Base-by-base conservation (phyloP, 305 asterid species). In the Solanum aculeatissimum region DNA sequence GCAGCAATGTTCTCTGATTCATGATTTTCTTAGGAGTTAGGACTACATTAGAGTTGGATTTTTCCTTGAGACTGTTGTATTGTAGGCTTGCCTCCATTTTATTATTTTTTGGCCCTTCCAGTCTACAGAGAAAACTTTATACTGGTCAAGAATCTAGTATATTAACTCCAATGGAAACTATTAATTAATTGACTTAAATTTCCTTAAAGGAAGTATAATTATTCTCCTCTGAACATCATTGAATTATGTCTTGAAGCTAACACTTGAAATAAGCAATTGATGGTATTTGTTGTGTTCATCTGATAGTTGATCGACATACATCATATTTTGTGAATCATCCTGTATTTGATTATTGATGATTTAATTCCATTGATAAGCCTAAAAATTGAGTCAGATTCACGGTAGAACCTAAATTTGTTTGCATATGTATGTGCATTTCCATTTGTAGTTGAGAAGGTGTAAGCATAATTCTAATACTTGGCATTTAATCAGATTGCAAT, bases 401-500 rank as follows among this genome's bases (percentile, higher is more conserved):
- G 21, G 63, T 27, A 18, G 47, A 45, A 47, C 63, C 18, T 9
- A 49, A 75, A 75, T 0, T 77, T 77, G 4, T 51, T 77, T 15
- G 27, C 81, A 49, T 77, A 77, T 45, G 15, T 27, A 75, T 49
- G 25, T 77, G 43, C 15, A 0, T 77, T 49, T 77, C 23, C 25
- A 27, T 45, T 49, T 75, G 63, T 75, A 49, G 81, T 49, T 75
- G 43, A 49, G 14, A 47, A 49, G 45, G 49, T 75, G 81, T 51
- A 77, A 83, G 87, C 85, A 83, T 90, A 86, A 85, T 90, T 85
- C 95, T 93, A 87, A 94, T 91, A 85, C 85, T 69, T 83, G 81
- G 58, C 53, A 80, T 75, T 84, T 85, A 86, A 85, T 80, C 55
- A 58, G 86, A 49, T 83, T 70, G 94, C 98, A 88, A 88, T 83